Evolutionary conservation across 306 rosid genomes (phyloP).

Genomic region (Vachellia collinsii): DNA sequence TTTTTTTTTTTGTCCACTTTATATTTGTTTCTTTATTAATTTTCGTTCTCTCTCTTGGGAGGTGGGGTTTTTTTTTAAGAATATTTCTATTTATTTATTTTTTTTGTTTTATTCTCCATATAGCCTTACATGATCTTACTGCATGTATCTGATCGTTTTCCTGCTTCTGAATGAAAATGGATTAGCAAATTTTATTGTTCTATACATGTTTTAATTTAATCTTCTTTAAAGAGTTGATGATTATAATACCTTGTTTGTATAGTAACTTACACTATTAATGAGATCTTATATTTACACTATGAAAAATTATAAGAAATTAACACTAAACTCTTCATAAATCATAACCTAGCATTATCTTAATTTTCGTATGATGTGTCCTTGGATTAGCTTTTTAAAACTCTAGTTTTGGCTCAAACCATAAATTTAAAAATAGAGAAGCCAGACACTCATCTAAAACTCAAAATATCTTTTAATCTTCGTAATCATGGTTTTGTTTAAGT

Average conservation of each 20-base stretch:
- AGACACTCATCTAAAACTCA: too few species aligned
- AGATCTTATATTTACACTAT: too few species aligned
- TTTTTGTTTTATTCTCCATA: background rate
- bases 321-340: too few species aligned
- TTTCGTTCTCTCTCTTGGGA: background rate
- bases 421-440: too few species aligned
- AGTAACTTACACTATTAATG: too few species aligned
- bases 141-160: background rate
- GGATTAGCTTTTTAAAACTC: too few species aligned
- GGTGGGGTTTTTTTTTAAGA: slow-evolving; percentile 3
- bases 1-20: background rate
- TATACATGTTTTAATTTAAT: background rate
- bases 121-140: slow-evolving; percentile 9
- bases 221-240: background rate
- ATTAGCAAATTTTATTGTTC: background rate
- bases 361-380: too few species aligned
- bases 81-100: slow-evolving; percentile 14
- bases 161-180: slow-evolving; percentile 8
- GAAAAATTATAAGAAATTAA: too few species aligned
- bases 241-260: too few species aligned
- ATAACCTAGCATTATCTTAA: background rate
- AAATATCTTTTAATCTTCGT: too few species aligned
- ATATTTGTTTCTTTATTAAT: background rate
- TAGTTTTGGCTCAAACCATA: too few species aligned
- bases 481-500: too few species aligned